Evolutionary conservation across 2,329 filamentous ascomycete species (phyloP), one percentile per base, ranked within the genome.

Genomic region (Hymenoscyphus infarciens): DNA sequence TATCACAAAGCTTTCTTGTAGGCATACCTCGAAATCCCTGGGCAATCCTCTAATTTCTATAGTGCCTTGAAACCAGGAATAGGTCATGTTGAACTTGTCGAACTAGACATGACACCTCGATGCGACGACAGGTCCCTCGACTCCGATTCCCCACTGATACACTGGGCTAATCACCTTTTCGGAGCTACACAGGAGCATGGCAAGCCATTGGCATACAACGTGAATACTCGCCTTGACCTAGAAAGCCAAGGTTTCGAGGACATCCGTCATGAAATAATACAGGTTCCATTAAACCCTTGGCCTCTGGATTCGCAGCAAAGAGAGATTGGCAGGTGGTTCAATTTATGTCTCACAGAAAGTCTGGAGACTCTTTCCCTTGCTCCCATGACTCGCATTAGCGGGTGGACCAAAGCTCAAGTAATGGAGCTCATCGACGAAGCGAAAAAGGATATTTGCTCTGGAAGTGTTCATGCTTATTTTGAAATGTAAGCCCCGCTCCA

Each of bases 31-130:
- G 22, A 22, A 31, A 39, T 27, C 29, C 3, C 22, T 16, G 22
- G 15, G 19, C 25, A 49, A 25, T 59, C 25, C 42, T 60, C 52
- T 29, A 2, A 45, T 29, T 35, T 38, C 7, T 22, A 91, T 25
- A 92, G 89, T 60, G 90, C 96, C 72, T 81, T 97, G 29, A 87
- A 86, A 69, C 91, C 92, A 1, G 87, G 88, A 1, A 82, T 79
- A 49, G 94, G 93, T 60, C 84, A 82, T 73, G 82, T 97, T 61
- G 93, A 98, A 76, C 92, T 96, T 69, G 85, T 96, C 56, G 94
- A 98, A 74, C 89, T 98, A 61, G 92, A 98, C 75, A 90, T 90
- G 75, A 80, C 83, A 56, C 91, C 92, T 19, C 85, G 85, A 59
- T 89, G 86, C 71, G 88, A 92, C 66, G 86, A 90, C 69, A 81